A percentile compares a stretch with the other conserved stretches of the same genome.
Evolutionary conservation across 2,329 filamentous ascomycete species (phyloP).

Genomic region (Allantophomopsis lycopodina): DNA sequence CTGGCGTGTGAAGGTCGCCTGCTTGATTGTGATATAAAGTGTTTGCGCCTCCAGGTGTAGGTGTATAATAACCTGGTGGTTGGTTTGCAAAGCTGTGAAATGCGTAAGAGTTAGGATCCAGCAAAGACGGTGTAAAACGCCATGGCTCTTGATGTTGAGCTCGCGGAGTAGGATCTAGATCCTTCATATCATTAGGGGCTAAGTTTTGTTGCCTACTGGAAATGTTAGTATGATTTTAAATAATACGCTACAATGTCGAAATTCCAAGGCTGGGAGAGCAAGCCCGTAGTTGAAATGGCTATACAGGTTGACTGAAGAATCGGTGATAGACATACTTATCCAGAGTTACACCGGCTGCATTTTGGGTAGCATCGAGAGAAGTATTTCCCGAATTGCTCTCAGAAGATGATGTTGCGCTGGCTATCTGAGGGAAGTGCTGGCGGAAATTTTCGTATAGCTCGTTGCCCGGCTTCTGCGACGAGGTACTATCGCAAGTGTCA

Average conservation of each 20-base stretch:
- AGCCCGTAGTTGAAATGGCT: no score
- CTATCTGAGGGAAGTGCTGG: conserved; percentile 66
- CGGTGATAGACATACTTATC: conserved; percentile 9
- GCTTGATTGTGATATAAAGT: conserved; percentile 73
- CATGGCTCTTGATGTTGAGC: conserved; percentile 62
- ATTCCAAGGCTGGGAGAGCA: no score
- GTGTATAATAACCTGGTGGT: conserved; percentile 73
- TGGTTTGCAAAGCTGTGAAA: conserved; percentile 73
- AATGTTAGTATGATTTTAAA: neutral
- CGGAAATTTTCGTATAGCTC: conserved; percentile 77
- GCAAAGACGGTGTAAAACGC: conserved; percentile 76
- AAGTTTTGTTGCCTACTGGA: conserved; percentile 12
- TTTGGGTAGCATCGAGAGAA: conserved; percentile 7
- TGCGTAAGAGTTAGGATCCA: conserved; percentile 73
- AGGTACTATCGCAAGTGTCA: no score
- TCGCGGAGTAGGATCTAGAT: conserved; percentile 73
- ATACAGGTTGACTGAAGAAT: neutral
- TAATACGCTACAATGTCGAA: no score
- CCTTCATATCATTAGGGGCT: conserved; percentile 35
- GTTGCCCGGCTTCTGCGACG: conserved; percentile 70
- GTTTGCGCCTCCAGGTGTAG: conserved; percentile 69
- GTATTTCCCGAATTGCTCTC: conserved; percentile 24
- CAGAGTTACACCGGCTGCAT: conserved; percentile 13
- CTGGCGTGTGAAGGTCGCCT: conserved; percentile 77
- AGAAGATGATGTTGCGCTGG: conserved; percentile 32